Evolutionary conservation across 169 alveolate genomes (phyloP).

Genomic region (Plasmodium relictum): DNA sequence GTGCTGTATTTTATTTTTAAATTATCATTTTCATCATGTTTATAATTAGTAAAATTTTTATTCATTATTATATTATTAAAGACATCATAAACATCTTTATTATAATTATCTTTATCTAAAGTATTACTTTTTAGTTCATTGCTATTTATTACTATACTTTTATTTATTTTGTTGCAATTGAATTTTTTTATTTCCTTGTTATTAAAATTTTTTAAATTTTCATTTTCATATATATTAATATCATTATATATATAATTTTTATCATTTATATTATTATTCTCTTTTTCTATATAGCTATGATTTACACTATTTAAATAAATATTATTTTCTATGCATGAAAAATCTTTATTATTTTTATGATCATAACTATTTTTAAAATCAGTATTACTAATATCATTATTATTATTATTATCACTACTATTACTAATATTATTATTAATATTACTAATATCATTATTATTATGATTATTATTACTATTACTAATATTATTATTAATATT

Average conservation of each 20-base stretch:
- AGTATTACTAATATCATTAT: background rate
- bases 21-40: background rate
- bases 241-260: background rate
- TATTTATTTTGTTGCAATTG: no score
- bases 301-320: no score
- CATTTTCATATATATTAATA: background rate
- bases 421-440: background rate
- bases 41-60: background rate
- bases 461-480: no score
- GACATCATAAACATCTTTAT: background rate
- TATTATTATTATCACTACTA: background rate
- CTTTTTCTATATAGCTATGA: background rate
- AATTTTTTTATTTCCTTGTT: background rate
- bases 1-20: background rate
- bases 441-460: background rate
- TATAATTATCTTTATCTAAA: background rate
- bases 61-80: background rate
- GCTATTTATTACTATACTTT: background rate
- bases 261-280: constrained; percentile 5
- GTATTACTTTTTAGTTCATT: background rate
- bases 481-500: background rate
- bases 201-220: background rate
- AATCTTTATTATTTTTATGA: background rate
- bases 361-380: background rate
- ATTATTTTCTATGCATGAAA: background rate